These are phyloP conservation scores for Fremontodendron californicum DNA, from an alignment of 345 rosid species.

Conservation along the genomic window DNA sequence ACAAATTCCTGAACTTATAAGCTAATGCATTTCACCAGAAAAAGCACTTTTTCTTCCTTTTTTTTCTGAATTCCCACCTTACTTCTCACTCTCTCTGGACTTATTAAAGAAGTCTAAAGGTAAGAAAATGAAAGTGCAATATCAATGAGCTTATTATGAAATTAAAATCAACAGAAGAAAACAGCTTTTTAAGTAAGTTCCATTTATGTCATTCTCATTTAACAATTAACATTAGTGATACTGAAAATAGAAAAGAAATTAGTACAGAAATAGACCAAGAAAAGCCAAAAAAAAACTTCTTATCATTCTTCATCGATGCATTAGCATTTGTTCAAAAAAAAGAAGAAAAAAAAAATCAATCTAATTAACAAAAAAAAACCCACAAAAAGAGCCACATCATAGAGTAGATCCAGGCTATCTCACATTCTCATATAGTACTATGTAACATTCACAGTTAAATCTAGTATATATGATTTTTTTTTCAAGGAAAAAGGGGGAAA, in stretches of 20 bases:
- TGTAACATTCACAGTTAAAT: conserved; percentile 15
- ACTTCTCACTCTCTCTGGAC: not conserved
- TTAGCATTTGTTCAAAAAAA: not conserved
- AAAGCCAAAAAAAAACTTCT: not conserved
- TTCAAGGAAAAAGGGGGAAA: not conserved
- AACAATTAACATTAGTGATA: not conserved
- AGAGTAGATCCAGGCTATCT: conserved; percentile 7
- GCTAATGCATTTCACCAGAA: not conserved
- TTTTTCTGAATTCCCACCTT: not conserved
- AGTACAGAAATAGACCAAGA: not conserved
- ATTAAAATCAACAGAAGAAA: not conserved
- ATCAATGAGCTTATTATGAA: not conserved
- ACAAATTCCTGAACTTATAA: not conserved
- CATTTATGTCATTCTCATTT: not conserved
- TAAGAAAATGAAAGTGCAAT: not conserved
- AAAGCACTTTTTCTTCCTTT: not conserved
- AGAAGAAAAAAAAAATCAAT: not conserved
- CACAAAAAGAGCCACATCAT: conserved; percentile 7
- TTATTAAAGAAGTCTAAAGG: not conserved
- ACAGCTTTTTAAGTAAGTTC: not conserved
- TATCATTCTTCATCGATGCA: not conserved
- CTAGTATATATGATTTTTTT: not conserved
- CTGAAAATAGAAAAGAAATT: not conserved
- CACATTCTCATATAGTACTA: conserved; percentile 4
- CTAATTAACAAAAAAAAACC: not conserved